A percentile compares a stretch with the other conserved stretches of the same genome.
Conservation (phyloP, 768 basidiomycete species). For the Tylopilus felleus region DNA sequence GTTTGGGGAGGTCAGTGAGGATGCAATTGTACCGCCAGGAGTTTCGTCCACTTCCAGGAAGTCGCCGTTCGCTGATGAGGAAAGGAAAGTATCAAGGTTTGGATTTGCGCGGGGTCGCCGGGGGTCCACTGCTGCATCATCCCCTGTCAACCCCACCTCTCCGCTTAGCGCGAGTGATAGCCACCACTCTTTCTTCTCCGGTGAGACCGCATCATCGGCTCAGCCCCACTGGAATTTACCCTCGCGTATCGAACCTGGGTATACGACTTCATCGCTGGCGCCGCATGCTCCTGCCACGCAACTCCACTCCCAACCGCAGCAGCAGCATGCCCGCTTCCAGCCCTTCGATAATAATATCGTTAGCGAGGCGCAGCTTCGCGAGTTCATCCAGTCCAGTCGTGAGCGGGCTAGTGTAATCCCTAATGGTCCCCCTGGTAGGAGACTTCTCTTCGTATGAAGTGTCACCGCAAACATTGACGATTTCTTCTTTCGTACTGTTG, state of each 20-base stretch:
- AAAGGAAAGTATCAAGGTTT: slow-evolving; percentile 73
- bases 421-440: slow-evolving; percentile 46
- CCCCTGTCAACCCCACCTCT: slow-evolving; percentile 55
- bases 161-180: slow-evolving; percentile 51
- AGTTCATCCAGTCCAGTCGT: slow-evolving; percentile 70
- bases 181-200: slow-evolving; percentile 47
- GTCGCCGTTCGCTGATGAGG: slow-evolving; percentile 52
- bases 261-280: slow-evolving; percentile 46
- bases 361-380: slow-evolving; percentile 75
- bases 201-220: slow-evolving; percentile 35
- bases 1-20: slow-evolving; percentile 61
- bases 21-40: slow-evolving; percentile 33
- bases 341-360: slow-evolving; percentile 51
- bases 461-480: slow-evolving; percentile 32
- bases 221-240: slow-evolving; percentile 46
- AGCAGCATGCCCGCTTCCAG: slow-evolving; percentile 47
- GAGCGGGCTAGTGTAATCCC: slow-evolving; percentile 44
- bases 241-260: slow-evolving; percentile 40
- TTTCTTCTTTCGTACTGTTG: slow-evolving; percentile 27
- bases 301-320: slow-evolving; percentile 34
- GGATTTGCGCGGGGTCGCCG: slow-evolving; percentile 75
- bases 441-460: slow-evolving; percentile 40
- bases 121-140: slow-evolving; percentile 54
- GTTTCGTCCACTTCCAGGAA: slow-evolving; percentile 32
- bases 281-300: slow-evolving; percentile 42